Percentiles rank a stretch among this genome's conserved stretches.
Conservation (phyloP, 768 basidiomycete species). For the Baorangia bicolor region DNA sequence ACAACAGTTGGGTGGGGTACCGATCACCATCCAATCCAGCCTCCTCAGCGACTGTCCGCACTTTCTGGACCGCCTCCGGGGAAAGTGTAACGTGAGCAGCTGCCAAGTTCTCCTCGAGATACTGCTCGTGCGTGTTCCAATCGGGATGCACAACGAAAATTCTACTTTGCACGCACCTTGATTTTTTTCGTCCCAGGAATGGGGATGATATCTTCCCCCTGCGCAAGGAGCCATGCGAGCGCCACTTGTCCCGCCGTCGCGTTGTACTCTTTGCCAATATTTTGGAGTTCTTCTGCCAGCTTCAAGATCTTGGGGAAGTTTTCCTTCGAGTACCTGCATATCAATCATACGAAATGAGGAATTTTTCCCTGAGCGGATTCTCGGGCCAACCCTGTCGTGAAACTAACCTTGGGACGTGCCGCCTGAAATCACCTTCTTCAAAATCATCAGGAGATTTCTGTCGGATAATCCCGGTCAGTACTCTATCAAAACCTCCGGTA, state of each 20-base stretch:
- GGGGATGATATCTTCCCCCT: slow-evolving; percentile 39
- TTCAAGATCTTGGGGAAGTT: slow-evolving; percentile 47
- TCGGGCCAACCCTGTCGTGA: slow-evolving; percentile 12
- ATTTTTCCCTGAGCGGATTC: neutral
- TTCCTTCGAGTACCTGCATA: slow-evolving; percentile 34
- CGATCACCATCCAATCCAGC: slow-evolving; percentile 29
- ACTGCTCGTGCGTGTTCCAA: slow-evolving; percentile 21
- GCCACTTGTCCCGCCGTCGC: slow-evolving; percentile 40
- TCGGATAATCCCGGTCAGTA: neutral
- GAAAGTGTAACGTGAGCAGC: slow-evolving; percentile 36
- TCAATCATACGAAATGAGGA: neutral
- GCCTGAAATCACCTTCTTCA: slow-evolving; percentile 27
- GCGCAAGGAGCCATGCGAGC: slow-evolving; percentile 41
- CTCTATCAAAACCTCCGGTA: no score
- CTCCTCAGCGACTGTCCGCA: slow-evolving; percentile 36
- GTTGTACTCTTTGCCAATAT: slow-evolving; percentile 33
- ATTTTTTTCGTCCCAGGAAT: slow-evolving; percentile 41
- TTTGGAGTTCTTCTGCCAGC: slow-evolving; percentile 34
- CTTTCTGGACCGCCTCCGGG: slow-evolving; percentile 36
- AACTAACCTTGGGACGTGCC: slow-evolving; percentile 23
- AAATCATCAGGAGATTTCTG: slow-evolving; percentile 37
- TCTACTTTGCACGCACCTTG: slow-evolving; percentile 18
- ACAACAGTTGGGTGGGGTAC: slow-evolving; percentile 13
- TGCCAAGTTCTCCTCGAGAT: slow-evolving; percentile 45
- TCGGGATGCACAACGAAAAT: neutral